Evolutionary conservation across 192 early-diverging fungal genomes (phyloP).

Genomic region (Gryganskiella cystojenkinii): DNA sequence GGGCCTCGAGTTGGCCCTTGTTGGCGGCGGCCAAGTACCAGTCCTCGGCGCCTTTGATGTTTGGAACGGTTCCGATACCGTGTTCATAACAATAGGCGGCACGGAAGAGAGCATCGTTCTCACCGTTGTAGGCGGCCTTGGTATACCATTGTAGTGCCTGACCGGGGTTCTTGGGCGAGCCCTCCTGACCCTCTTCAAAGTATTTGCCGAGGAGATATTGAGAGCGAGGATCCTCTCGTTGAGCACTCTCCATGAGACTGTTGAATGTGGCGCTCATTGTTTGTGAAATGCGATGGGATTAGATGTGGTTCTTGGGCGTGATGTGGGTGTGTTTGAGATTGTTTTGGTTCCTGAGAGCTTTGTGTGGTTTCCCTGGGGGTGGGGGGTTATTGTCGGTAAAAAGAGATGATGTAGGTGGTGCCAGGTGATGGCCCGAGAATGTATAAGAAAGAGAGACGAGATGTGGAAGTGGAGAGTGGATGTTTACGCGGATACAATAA

Average conservation of each 20-base stretch:
- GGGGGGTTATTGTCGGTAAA: too few species aligned
- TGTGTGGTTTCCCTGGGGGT: too few species aligned
- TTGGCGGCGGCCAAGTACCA: constrained; percentile 74
- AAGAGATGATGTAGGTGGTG: too few species aligned
- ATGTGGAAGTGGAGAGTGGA: too few species aligned
- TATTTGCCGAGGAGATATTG: constrained; percentile 83
- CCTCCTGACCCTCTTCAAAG: constrained; percentile 82
- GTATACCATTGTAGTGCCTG: constrained; percentile 71
- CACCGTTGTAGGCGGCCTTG: constrained; percentile 64
- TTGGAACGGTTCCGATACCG: constrained; percentile 64
- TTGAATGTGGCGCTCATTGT: constrained; percentile 23
- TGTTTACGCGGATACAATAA: too few species aligned
- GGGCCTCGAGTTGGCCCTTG: constrained; percentile 68
- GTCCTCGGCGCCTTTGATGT: constrained; percentile 60
- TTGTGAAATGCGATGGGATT: background rate
- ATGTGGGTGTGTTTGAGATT: too few species aligned
- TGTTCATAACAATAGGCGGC: constrained; percentile 77
- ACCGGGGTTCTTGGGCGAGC: constrained; percentile 51
- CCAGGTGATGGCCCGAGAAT: too few species aligned
- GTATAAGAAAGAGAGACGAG: too few species aligned
- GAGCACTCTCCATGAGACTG: constrained; percentile 53
- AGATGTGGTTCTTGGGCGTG: background rate
- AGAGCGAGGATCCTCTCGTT: constrained; percentile 63
- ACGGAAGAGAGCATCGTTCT: constrained; percentile 74
- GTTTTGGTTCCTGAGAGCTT: too few species aligned